A percentile compares a stretch with the other conserved stretches of the same genome.
Conservation (phyloP, 208 protist species). For the Wallacemonas sp. region DNA sequence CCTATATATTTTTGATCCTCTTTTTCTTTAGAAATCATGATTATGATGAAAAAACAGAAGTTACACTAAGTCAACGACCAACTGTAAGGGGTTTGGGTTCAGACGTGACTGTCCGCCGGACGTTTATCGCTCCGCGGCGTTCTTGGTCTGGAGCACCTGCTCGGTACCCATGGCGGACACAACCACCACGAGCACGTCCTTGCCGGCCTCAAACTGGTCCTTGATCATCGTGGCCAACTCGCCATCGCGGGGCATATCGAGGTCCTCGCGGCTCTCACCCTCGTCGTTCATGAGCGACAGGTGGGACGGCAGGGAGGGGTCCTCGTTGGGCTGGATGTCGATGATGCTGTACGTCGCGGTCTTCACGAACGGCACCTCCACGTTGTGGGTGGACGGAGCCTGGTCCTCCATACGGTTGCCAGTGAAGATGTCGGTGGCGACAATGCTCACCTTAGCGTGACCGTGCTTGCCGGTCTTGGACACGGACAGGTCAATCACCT, state of each 20-base stretch:
- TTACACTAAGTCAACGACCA: background rate
- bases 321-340: constrained; percentile 93
- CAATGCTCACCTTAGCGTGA: constrained; percentile 98
- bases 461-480: constrained; percentile 99
- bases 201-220: constrained; percentile 91
- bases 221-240: constrained; percentile 90
- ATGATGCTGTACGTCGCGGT: constrained; percentile 95
- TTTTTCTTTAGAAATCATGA: constrained; percentile 19
- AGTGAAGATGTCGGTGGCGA: constrained; percentile 98
- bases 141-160: constrained; percentile 93
- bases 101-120: background rate
- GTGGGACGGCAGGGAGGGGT: constrained; percentile 59
- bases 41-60: constrained; percentile 2
- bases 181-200: constrained; percentile 94
- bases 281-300: constrained; percentile 93
- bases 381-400: constrained; percentile 97
- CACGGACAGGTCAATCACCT: constrained; percentile 97
- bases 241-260: constrained; percentile 93
- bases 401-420: constrained; percentile 98
- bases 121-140: constrained; percentile 73
- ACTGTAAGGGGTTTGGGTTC: background rate
- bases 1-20: background rate
- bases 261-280: constrained; percentile 94
- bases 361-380: constrained; percentile 95
- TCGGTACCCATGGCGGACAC: constrained; percentile 96